Evolutionary conservation across 345 rosid species (phyloP), one percentile per base, ranked within the genome.

Genomic region (Eucalyptus albens): DNA sequence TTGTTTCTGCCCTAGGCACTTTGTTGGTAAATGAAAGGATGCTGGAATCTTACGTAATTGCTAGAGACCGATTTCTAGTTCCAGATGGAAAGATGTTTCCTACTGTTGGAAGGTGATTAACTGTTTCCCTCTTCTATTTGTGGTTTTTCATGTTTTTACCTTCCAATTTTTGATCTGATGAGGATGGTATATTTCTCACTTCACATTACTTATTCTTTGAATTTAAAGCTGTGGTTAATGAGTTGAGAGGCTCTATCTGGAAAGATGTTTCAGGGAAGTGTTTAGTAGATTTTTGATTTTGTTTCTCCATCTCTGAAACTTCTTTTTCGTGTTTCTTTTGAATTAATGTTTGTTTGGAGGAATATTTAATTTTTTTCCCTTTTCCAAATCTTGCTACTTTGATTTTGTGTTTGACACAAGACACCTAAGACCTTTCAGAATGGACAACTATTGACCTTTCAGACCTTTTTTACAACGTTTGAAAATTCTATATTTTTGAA

Each of bases 81-180:
- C 98, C 98, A 1, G 95, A 92, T 81, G 99, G 99, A 85, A 97
- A 95, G 93, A 97, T 98, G 99, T 98, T 98, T 93, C 99, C 99
- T 82, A 90, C 96, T 33, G 90, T 93, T 89, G 99, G 99, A 92
- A 98, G 99, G 99, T 98, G 91, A 91, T 87, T 88, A 50, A n/a
- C 67, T 16, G 37, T 90, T 55, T 65, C 83, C 16, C 60, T 40
- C 33, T 17, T 56, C 44, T 59, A n/a, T 86, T 47, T 53, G 31
- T 77, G 11, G 65, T 81, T 87, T 87, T 87, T 77, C 47, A 65
- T 37, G 77, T 45, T 86, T 51, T 89, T n/a, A 37, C 50, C 67
- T 62, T 12, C 17, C 53, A n/a, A 44, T 50, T 51, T 56, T 31
- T 27, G 4, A 33, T 87, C 27, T 87, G 62, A 90, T 87, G 31